Evolutionary conservation across 129 eudicot species (phyloP).

Genomic region (Chrysanthemum seticuspe): DNA sequence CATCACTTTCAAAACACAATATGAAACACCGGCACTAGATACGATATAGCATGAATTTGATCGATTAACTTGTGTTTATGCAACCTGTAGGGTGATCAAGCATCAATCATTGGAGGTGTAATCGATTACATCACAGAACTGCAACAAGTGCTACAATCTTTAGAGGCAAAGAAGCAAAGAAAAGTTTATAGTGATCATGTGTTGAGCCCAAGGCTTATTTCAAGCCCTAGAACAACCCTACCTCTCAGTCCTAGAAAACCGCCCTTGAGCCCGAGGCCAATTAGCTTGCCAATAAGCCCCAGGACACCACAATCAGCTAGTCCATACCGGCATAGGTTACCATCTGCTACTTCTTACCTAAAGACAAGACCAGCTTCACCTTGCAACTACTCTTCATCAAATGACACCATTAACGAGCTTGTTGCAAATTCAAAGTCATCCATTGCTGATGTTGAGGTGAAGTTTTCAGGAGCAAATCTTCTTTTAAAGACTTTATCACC

Average conservation of each 20-base stretch:
- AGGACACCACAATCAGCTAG: constrained; percentile 71
- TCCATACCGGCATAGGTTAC: constrained; percentile 55
- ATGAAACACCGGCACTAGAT: not conserved
- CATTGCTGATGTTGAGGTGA: constrained; percentile 86
- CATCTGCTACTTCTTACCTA: constrained; percentile 23
- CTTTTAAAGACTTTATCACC: constrained; percentile 68
- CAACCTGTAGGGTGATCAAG: constrained; percentile 84
- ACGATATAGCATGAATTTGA: not conserved
- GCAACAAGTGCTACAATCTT: constrained; percentile 85
- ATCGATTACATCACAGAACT: constrained; percentile 81
- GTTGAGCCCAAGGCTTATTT: constrained; percentile 62
- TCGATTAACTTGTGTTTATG: constrained; percentile 1
- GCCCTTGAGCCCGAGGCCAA: constrained; percentile 77
- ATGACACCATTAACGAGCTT: constrained; percentile 59
- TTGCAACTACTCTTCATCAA: constrained; percentile 41
- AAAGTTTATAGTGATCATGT: constrained; percentile 65
- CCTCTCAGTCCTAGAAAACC: constrained; percentile 84
- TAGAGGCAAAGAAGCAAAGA: constrained; percentile 90
- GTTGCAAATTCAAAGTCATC: constrained; percentile 78
- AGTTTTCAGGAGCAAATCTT: constrained; percentile 77
- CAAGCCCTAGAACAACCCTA: constrained; percentile 72
- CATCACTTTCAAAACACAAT: not conserved
- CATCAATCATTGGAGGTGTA: constrained; percentile 97
- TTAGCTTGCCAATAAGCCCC: constrained; percentile 78
- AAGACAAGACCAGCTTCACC: constrained; percentile 37